Conservation (phyloP, 495 filamentous ascomycete genomes). For the Jackrogersella minutella region DNA sequence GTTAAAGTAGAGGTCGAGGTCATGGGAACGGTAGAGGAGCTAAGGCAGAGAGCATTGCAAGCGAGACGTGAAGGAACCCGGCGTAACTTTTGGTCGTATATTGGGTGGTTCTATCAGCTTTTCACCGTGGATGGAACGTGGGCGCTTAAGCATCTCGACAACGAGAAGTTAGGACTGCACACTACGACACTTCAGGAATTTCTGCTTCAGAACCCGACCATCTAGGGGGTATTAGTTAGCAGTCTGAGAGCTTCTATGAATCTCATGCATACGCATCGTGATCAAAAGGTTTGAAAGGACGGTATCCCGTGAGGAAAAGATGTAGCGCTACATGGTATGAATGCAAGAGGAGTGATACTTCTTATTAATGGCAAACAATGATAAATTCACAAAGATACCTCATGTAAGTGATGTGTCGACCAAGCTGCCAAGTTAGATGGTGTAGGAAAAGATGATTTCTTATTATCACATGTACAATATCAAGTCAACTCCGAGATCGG, state of each 20-base stretch:
- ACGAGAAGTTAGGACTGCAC: slow-evolving; percentile 26
- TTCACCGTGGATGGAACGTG: slow-evolving; percentile 31
- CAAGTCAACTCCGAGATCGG: slow-evolving; percentile 14
- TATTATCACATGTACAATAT: neutral
- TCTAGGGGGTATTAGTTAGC: neutral
- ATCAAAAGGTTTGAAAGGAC: no score
- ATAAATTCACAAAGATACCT: no score
- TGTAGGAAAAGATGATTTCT: no score
- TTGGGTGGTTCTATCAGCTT: slow-evolving; percentile 35
- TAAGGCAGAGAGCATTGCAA: slow-evolving; percentile 16
- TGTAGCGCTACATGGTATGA: no score
- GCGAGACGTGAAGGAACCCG: slow-evolving; percentile 9
- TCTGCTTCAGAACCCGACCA: slow-evolving; percentile 31
- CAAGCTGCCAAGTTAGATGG: no score
- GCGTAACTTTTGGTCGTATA: slow-evolving; percentile 32
- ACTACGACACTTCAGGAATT: slow-evolving; percentile 27
- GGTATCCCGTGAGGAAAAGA: no score
- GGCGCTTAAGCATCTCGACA: slow-evolving; percentile 25
- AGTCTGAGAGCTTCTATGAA: no score
- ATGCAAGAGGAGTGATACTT: no score
- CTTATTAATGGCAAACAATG: no score
- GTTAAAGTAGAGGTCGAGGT: slow-evolving; percentile 15
- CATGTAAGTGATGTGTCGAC: no score
- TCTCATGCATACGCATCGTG: no score
- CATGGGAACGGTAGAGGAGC: slow-evolving; percentile 19